Evolutionary conservation across 1,284 basidiomycete genomes (phyloP).

Genomic region (Cutaneotrichosporon dermatis): DNA sequence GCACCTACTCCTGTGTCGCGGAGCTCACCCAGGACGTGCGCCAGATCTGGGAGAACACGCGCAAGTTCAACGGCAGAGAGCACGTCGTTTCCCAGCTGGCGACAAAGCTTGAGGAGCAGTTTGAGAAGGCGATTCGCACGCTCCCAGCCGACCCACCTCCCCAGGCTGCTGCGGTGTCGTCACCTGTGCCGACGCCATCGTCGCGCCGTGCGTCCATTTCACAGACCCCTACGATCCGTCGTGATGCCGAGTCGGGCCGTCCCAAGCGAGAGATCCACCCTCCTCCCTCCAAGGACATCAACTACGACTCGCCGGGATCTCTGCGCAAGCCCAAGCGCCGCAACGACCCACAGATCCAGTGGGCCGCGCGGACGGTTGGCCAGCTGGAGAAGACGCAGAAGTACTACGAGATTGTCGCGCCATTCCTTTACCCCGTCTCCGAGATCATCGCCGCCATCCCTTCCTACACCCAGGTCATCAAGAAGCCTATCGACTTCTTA

Average conservation of each 20-base stretch:
- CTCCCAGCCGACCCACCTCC: slow-evolving; percentile 57
- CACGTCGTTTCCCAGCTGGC: slow-evolving; percentile 76
- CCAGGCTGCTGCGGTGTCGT: slow-evolving; percentile 19
- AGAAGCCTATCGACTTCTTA: slow-evolving; percentile 90
- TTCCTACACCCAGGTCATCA: slow-evolving; percentile 78
- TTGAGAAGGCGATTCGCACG: slow-evolving; percentile 82
- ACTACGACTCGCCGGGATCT: slow-evolving; percentile 61
- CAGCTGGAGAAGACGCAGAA: slow-evolving; percentile 74
- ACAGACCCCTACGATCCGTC: slow-evolving; percentile 44
- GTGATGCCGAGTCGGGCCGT: slow-evolving; percentile 58
- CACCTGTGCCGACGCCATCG: slow-evolving; percentile 19
- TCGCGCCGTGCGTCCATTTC: slow-evolving; percentile 39
- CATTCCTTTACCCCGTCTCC: slow-evolving; percentile 93
- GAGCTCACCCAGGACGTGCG: slow-evolving; percentile 79
- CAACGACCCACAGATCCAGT: slow-evolving; percentile 81
- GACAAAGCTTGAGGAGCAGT: slow-evolving; percentile 72
- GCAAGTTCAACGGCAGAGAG: slow-evolving; percentile 87
- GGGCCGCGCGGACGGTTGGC: slow-evolving; percentile 63
- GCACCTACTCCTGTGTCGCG: slow-evolving; percentile 67
- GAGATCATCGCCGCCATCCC: slow-evolving; percentile 64
- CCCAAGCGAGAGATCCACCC: slow-evolving; percentile 97
- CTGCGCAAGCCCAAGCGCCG: slow-evolving; percentile 54
- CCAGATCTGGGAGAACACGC: slow-evolving; percentile 81
- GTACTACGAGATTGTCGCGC: slow-evolving; percentile 66
- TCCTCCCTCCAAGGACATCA: slow-evolving; percentile 84